Percentiles rank a stretch among this genome's conserved stretches.
These are phyloP conservation scores for Rickenella mellea DNA, from an alignment of 768 basidiomycete genomes.

Conservation along the genomic window DNA sequence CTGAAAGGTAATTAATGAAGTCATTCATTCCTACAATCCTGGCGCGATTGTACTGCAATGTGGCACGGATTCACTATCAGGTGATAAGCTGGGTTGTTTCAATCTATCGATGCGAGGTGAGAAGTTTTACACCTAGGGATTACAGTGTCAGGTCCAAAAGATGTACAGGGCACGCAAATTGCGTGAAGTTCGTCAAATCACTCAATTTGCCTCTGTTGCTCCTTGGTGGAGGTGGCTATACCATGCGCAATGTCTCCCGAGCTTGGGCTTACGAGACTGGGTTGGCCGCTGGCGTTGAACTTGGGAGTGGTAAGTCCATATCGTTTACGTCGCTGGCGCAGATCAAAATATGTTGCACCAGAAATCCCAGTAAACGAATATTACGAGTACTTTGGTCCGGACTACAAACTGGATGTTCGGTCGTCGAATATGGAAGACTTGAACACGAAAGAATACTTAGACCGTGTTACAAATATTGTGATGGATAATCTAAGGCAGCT, in stretches of 20 bases:
- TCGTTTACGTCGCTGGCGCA: not conserved
- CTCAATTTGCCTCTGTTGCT: conserved; percentile 91
- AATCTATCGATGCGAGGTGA: conserved; percentile 93
- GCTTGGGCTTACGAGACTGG: conserved; percentile 99
- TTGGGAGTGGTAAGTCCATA: conserved; percentile 56
- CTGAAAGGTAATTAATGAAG: conserved; percentile 81
- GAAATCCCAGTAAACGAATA: conserved; percentile 99
- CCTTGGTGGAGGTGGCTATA: conserved; percentile 96
- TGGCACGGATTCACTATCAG: conserved; percentile 93
- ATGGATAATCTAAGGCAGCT: conserved; percentile 83
- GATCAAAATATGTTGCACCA: conserved; percentile 19
- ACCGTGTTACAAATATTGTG: conserved; percentile 86
- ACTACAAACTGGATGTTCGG: conserved; percentile 92
- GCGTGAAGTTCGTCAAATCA: conserved; percentile 93
- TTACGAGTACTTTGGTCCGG: conserved; percentile 98
- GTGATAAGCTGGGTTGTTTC: conserved; percentile 91
- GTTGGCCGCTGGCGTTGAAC: conserved; percentile 92
- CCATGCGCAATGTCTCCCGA: conserved; percentile 94
- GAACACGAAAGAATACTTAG: conserved; percentile 87
- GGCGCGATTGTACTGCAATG: conserved; percentile 95
- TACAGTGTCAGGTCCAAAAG: not conserved
- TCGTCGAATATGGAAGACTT: conserved; percentile 92
- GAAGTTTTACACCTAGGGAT: not conserved
- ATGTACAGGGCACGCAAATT: conserved; percentile 81
- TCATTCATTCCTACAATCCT: conserved; percentile 92